Evolutionary conservation across 2,329 filamentous ascomycete species (phyloP), one percentile per base, ranked within the genome.

Genomic region (Diaporthe caulivora): DNA sequence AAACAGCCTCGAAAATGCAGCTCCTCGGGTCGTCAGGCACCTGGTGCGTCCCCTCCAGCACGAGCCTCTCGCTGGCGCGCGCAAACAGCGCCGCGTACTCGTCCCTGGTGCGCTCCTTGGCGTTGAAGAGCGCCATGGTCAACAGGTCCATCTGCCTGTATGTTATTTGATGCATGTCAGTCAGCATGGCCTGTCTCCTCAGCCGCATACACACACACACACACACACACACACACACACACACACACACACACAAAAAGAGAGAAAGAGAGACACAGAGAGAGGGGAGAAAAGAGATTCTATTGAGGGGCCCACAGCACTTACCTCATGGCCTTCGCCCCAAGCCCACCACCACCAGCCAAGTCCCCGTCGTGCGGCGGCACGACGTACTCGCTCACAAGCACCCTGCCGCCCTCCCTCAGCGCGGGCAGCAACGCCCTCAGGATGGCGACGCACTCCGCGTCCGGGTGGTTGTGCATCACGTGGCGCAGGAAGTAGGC

Each of bases 381-480:
- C 17, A 58, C 51, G 21, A 70, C 42, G 1, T 58, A 57, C n/a
- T 70, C 54, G 21, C 68, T 58, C 2, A 60, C 55, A 1, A 70
- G 44, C 17, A 70, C 51, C 40, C 54, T n/a, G 1, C 37, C 21
- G 1, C 68, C 68, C 13, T 8, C 13, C 29, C 24, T 58, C 2
- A 70, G 44, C 21, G 54, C 54, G 2, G 68, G 54, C 7, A 70
- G 21, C 15, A 70, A 29, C 21, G 79, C 78, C 69, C 77, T 78
- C 10, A 80, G 74, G 21, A 84, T 83, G 37, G 75, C 75, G 21
- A 78, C 69, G 1, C 76, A 76, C 53, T 82, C 77, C 11, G 79
- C 78, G 51, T 86, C 84, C 0, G 83, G 79, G 84, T 84, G 86
- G 77, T 86, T 84, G 73, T 87, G 85, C 21, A 87, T 77, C 47